Conservation (phyloP, 2,329 filamentous ascomycete genomes). For the Bertia moriformis region DNA sequence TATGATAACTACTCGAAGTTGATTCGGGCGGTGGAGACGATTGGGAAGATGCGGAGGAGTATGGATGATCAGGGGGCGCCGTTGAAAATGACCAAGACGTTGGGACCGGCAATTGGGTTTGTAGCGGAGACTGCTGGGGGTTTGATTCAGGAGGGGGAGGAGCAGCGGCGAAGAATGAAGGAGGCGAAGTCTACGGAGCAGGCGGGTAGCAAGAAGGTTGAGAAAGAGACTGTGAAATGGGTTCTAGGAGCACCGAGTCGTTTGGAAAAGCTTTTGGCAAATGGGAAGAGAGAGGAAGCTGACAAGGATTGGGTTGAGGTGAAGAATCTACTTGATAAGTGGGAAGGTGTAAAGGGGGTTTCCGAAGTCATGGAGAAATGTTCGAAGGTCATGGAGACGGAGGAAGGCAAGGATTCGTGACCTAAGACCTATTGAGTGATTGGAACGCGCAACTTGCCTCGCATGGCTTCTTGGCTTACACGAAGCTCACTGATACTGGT, state of each 20-base stretch:
- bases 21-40: conserved; percentile 54
- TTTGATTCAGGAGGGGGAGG: conserved; percentile 7
- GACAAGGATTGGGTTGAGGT: conserved; percentile 10
- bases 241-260: conserved; percentile 28
- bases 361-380: conserved; percentile 2
- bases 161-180: conserved; percentile 2
- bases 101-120: conserved; percentile 32
- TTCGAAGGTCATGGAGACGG: not conserved
- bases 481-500: no score
- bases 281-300: conserved; percentile 25
- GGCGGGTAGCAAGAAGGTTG: conserved; percentile 12
- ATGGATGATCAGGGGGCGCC: conserved; percentile 37
- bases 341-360: conserved; percentile 8
- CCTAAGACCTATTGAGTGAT: no score
- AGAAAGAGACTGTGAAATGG: conserved; percentile 30
- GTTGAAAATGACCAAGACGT: conserved; percentile 30
- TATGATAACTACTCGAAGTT: conserved; percentile 61
- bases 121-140: conserved; percentile 16
- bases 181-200: conserved; percentile 1
- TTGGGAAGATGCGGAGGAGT: conserved; percentile 29
- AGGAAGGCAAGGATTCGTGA: no score
- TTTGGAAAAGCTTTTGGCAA: conserved; percentile 18
- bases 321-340: conserved; percentile 6
- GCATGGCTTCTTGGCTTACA: no score
- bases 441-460: no score